Conservation (phyloP, 176 grass and related monocot species). For the Oryza australiensis region DNA sequence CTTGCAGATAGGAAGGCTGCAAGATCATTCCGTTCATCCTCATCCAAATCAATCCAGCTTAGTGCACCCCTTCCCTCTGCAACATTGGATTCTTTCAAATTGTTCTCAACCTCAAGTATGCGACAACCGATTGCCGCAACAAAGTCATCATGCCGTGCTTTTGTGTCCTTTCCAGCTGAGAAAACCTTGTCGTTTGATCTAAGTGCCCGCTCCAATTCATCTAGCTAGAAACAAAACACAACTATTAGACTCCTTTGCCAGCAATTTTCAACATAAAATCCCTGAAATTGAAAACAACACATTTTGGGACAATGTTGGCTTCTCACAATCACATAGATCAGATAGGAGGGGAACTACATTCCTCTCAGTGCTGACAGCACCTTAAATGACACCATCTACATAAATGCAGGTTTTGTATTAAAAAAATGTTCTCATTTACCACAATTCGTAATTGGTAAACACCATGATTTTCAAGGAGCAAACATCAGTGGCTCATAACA, state of each 20-base stretch:
- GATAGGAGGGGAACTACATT: background rate
- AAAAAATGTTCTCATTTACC: background rate
- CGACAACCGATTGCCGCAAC: constrained; percentile 60
- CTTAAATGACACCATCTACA: constrained; percentile 1
- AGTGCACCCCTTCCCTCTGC: constrained; percentile 38
- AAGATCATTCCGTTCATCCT: constrained; percentile 75
- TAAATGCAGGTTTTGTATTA: background rate
- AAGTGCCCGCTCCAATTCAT: constrained; percentile 69
- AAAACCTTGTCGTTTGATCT: constrained; percentile 51
- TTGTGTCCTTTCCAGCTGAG: constrained; percentile 62
- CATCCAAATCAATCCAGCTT: constrained; percentile 74
- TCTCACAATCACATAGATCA: background rate
- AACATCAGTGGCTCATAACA: background rate
- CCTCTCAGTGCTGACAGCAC: background rate
- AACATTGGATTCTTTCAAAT: constrained; percentile 56
- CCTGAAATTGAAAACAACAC: background rate
- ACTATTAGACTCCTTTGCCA: background rate
- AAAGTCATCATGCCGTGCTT: constrained; percentile 67
- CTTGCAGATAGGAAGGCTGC: constrained; percentile 62
- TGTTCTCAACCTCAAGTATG: constrained; percentile 73
- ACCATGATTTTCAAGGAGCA: background rate
- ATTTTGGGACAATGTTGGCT: background rate
- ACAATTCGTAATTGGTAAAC: constrained; percentile 4
- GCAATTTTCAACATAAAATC: background rate
- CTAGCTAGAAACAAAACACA: constrained; percentile 55